These are phyloP conservation scores for Verticillium tricorpus DNA, from an alignment of 2,329 filamentous ascomycete species.

Conservation along the genomic window DNA sequence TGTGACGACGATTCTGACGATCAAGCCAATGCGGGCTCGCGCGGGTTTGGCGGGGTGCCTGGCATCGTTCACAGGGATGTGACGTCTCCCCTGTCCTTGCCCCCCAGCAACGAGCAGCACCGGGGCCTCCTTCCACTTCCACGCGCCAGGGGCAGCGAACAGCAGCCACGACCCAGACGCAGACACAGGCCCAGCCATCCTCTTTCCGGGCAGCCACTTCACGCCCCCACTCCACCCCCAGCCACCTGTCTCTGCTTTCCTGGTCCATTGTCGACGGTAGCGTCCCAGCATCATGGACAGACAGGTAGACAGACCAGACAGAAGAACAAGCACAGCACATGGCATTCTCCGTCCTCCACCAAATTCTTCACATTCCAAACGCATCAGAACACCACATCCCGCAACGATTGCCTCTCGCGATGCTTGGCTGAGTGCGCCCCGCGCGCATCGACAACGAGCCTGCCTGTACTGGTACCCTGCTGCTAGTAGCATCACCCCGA, in stretches of 20 bases:
- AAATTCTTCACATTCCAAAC: neutral
- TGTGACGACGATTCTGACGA: neutral
- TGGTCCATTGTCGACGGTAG: neutral
- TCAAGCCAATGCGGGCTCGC: neutral
- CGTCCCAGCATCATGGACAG: neutral
- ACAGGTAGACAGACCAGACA: neutral
- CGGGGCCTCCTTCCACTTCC: neutral
- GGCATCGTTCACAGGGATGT: neutral
- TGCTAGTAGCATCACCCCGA: neutral
- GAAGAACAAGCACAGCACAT: neutral
- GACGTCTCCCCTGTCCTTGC: neutral
- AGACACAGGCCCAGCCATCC: neutral
- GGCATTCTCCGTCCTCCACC: neutral
- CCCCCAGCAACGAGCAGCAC: neutral
- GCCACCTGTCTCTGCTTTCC: neutral
- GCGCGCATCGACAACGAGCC: neutral
- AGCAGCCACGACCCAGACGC: neutral
- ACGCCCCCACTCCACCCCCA: neutral
- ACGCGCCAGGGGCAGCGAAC: neutral
- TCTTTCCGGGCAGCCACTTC: neutral
- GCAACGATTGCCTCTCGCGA: neutral
- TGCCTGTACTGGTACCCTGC: neutral
- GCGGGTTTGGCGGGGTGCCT: neutral
- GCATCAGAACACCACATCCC: neutral
- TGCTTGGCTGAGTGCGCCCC: neutral